A percentile compares a stretch with the other conserved stretches of the same genome.
These are phyloP conservation scores for Metschnikowia arizonensis DNA, from an alignment of 805 yeast genomes.

Conservation along the genomic window DNA sequence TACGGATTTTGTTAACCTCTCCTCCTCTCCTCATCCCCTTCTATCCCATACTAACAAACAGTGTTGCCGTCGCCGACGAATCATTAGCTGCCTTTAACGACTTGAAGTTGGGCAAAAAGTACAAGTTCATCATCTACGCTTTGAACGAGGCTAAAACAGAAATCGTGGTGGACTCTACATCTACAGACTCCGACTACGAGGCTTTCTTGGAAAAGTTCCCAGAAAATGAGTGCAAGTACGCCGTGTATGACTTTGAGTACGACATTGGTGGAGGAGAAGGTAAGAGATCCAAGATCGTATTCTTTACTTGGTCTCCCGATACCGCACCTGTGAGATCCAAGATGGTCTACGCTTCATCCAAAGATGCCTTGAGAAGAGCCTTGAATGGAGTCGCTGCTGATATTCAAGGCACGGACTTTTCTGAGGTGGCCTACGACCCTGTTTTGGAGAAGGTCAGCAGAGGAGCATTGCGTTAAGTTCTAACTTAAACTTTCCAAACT, in stretches of 20 bases:
- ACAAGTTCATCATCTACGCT: slow-evolving; percentile 75
- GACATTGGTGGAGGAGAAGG: slow-evolving; percentile 89
- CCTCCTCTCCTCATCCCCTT: not conserved
- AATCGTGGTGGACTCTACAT: slow-evolving; percentile 84
- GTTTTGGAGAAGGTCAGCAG: slow-evolving; percentile 86
- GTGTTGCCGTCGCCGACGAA: slow-evolving; percentile 62
- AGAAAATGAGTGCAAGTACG: slow-evolving; percentile 94
- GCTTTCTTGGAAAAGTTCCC: slow-evolving; percentile 83
- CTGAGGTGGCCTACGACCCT: slow-evolving; percentile 93
- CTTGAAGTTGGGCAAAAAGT: slow-evolving; percentile 88
- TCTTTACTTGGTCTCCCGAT: slow-evolving; percentile 94
- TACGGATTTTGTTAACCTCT: too few relatives aligned
- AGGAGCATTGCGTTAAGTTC: slow-evolving; percentile 44
- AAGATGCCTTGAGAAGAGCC: slow-evolving; percentile 96
- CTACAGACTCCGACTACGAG: slow-evolving; percentile 74
- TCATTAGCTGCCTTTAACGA: slow-evolving; percentile 93
- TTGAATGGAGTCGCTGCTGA: slow-evolving; percentile 92
- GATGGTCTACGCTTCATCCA: slow-evolving; percentile 98
- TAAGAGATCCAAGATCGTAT: slow-evolving; percentile 73
- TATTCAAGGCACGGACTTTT: slow-evolving; percentile 95
- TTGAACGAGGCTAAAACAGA: slow-evolving; percentile 84
- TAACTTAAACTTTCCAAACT: not conserved
- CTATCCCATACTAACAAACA: slow-evolving; percentile 23
- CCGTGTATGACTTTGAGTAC: slow-evolving; percentile 95
- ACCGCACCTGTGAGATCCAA: slow-evolving; percentile 91